phyloP scores from a whole-genome alignment of 2,329 filamentous ascomycete species.

The Clarireedia monteithiana region DNA sequence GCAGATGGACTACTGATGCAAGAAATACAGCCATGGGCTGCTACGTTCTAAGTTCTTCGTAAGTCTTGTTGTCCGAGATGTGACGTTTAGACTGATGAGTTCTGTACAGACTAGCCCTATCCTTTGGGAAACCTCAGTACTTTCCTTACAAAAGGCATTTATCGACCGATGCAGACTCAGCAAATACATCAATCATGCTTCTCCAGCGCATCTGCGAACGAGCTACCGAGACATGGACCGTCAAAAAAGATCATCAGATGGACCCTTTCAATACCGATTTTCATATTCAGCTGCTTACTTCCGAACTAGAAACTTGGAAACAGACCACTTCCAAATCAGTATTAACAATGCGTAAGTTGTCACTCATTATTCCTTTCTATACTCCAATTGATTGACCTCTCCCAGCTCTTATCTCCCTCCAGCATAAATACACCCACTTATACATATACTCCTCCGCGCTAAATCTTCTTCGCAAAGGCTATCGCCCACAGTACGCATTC shows the following conservation, averaged over 20 bases:
- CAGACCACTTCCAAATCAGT: constrained; percentile 12
- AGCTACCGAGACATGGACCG: constrained; percentile 9
- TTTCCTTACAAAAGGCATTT: constrained; percentile 21
- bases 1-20: constrained; percentile 19
- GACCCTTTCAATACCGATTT: constrained; percentile 19
- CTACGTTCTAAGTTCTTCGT: constrained; percentile 28
- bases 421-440: constrained; percentile 13
- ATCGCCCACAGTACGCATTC: constrained; percentile 9
- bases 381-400: not conserved
- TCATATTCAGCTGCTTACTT: constrained; percentile 20
- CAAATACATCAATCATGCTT: constrained; percentile 10
- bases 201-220: constrained; percentile 18
- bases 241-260: constrained; percentile 9
- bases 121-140: constrained; percentile 23
- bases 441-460: constrained; percentile 22
- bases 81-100: not conserved
- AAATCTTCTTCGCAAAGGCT: constrained; percentile 16
- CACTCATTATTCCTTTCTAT: not conserved
- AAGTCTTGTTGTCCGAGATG: constrained; percentile 1
- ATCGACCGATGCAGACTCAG: constrained; percentile 10
- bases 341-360: constrained; percentile 14
- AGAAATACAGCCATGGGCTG: constrained; percentile 25
- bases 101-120: constrained; percentile 8
- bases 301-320: constrained; percentile 22
- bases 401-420: constrained; percentile 15